These are phyloP conservation scores for Flaveria robusta DNA, from an alignment of 129 eudicot genomes.

Conservation along the genomic window DNA sequence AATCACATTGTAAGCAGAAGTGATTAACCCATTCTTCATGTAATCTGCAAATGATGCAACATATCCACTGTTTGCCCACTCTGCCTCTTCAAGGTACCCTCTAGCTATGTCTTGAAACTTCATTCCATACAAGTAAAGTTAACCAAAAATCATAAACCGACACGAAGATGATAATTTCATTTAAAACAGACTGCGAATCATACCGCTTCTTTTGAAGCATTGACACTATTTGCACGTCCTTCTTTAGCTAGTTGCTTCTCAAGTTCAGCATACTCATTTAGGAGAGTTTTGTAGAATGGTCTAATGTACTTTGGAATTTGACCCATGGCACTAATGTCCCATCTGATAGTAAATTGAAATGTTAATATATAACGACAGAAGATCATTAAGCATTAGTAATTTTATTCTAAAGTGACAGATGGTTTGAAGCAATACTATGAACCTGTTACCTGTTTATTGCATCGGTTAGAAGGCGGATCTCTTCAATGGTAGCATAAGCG, in stretches of 20 bases:
- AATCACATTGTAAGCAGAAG: conserved; percentile 28
- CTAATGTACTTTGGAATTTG: conserved; percentile 40
- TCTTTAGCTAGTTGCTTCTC: conserved; percentile 30
- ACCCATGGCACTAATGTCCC: conserved; percentile 33
- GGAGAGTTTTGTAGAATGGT: conserved; percentile 24
- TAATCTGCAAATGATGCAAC: conserved; percentile 34
- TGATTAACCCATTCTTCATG: conserved; percentile 31
- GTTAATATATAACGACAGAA: background rate
- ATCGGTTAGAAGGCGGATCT: conserved; percentile 31
- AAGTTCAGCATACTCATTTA: conserved; percentile 33
- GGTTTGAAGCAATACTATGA: background rate
- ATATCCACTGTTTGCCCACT: conserved; percentile 35
- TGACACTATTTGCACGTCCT: conserved; percentile 25
- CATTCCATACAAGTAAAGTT: background rate
- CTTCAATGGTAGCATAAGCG: conserved; percentile 39
- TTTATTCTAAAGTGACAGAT: background rate
- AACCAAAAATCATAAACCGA: background rate
- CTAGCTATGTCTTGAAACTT: conserved; percentile 34
- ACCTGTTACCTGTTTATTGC: conserved; percentile 34
- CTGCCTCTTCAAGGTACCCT: conserved; percentile 42
- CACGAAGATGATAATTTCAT: background rate
- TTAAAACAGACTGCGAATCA: background rate
- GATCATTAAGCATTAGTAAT: background rate
- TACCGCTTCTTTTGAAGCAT: conserved; percentile 34
- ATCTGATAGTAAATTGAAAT: conserved; percentile 22